Conservation (phyloP, 495 filamentous ascomycete genomes). For the Pseudevernia furfuracea region DNA sequence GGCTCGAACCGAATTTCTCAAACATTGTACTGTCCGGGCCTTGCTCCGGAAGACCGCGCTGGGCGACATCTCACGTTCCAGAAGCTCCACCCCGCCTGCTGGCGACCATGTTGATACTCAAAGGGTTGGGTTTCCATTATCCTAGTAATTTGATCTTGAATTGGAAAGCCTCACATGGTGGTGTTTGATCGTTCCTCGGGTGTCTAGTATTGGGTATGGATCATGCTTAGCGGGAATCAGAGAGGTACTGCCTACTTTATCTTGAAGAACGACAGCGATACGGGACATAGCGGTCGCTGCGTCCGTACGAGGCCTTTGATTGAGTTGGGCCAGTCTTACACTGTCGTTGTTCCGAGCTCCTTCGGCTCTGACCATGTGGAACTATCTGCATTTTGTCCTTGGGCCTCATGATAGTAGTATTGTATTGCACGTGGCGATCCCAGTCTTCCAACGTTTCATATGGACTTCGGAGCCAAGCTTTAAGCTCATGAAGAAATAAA, state of each 20-base stretch:
- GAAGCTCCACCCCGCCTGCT: not conserved
- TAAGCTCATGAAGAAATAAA: constrained; percentile 78
- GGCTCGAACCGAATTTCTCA: not conserved
- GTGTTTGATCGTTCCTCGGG: not conserved
- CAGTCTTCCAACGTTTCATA: constrained; percentile 61
- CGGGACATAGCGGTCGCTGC: constrained; percentile 7
- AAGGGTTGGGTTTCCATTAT: not conserved
- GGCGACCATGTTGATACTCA: not conserved
- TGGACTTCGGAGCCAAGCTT: constrained; percentile 74
- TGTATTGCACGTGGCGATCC: constrained; percentile 77
- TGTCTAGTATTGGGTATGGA: not conserved
- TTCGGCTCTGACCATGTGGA: not conserved
- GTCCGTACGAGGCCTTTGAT: not conserved
- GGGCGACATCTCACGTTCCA: not conserved
- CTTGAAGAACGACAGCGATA: constrained; percentile 2
- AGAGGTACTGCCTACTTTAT: not conserved
- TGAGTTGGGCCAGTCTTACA: not conserved
- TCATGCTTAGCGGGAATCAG: not conserved
- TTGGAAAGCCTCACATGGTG: not conserved
- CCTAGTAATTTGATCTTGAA: not conserved
- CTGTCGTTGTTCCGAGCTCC: not conserved
- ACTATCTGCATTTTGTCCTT: not conserved
- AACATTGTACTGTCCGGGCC: not conserved
- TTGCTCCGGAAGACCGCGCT: not conserved
- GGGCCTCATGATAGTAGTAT: constrained; percentile 13